Percentiles rank a stretch among this genome's conserved stretches.
These are phyloP conservation scores for Zygosaccharomyces bisporus DNA, from an alignment of 805 yeast genomes.

Conservation along the genomic window DNA sequence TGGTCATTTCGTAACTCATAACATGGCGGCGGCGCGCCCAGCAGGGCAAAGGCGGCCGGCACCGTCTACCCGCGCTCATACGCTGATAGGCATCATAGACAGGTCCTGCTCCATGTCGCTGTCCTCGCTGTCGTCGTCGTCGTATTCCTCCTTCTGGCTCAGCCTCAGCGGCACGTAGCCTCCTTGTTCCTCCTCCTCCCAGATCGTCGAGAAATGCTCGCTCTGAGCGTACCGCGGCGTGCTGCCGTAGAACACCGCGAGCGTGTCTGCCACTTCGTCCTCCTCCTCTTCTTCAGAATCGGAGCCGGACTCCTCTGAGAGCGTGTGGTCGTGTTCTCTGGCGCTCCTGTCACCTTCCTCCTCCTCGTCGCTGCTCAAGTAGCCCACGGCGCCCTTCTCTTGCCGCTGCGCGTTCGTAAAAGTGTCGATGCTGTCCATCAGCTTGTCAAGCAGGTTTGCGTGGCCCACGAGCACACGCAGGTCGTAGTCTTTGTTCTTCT, in stretches of 20 bases:
- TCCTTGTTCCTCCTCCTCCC: slow-evolving; percentile 5
- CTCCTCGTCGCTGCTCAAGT: slow-evolving; percentile 5
- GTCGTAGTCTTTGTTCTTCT: slow-evolving; percentile 23
- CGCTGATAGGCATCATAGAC: slow-evolving; percentile 8
- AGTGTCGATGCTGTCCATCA: slow-evolving; percentile 24
- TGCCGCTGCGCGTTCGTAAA: slow-evolving; percentile 5
- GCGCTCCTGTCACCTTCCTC: slow-evolving; percentile 15
- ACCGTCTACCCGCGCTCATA: neutral
- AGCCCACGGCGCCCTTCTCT: neutral
- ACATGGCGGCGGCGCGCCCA: neutral
- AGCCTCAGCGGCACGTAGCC: slow-evolving; percentile 10
- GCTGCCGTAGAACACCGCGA: slow-evolving; percentile 9
- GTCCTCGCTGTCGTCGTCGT: slow-evolving; percentile 24
- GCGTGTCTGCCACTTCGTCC: slow-evolving; percentile 9
- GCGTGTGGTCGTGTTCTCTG: slow-evolving; percentile 11
- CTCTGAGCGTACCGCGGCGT: slow-evolving; percentile 8
- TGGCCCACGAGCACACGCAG: slow-evolving; percentile 34
- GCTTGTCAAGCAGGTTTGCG: slow-evolving; percentile 33
- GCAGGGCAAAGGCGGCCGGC: too few species aligned
- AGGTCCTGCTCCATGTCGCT: slow-evolving; percentile 15
- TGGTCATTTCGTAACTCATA: slow-evolving; percentile 3
- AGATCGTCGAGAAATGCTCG: slow-evolving; percentile 4
- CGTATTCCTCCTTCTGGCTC: slow-evolving; percentile 15
- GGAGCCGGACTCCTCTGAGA: slow-evolving; percentile 9
- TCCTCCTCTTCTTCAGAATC: slow-evolving; percentile 16